Evolutionary conservation across 345 rosid species (phyloP).

Genomic region (Camelina laxa): DNA sequence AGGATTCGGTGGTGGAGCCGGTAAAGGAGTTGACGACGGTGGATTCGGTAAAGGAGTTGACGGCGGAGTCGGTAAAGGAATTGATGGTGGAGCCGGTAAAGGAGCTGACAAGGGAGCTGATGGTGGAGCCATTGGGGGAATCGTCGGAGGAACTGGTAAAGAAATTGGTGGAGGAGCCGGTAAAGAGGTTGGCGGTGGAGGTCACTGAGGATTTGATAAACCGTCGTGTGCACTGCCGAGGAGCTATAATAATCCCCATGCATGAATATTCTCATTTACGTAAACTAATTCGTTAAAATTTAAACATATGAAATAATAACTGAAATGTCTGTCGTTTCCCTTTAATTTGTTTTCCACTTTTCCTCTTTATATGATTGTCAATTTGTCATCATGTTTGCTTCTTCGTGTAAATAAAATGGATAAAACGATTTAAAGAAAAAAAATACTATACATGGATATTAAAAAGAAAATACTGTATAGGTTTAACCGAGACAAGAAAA

Average conservation of each 20-base stretch:
- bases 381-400: background rate
- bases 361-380: background rate
- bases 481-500: background rate
- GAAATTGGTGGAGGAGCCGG: background rate
- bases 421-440: background rate
- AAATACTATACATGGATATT: background rate
- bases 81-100: background rate
- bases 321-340: slow-evolving; percentile 9
- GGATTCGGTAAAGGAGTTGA: background rate
- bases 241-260: slow-evolving; percentile 28
- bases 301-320: slow-evolving; percentile 10
- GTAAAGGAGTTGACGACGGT: background rate
- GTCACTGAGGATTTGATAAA: slow-evolving; percentile 27
- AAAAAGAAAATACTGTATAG: background rate
- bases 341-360: background rate
- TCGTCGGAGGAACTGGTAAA: background rate
- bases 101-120: background rate
- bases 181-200: slow-evolving; percentile 18
- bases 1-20: background rate
- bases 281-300: background rate
- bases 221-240: slow-evolving; percentile 2
- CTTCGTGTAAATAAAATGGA: background rate
- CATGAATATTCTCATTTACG: background rate
- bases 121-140: background rate
- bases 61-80: background rate